A percentile compares a stretch with the other conserved stretches of the same genome.
Conservation (phyloP, 139 green algal species). For the Coelastrella sp. region DNA sequence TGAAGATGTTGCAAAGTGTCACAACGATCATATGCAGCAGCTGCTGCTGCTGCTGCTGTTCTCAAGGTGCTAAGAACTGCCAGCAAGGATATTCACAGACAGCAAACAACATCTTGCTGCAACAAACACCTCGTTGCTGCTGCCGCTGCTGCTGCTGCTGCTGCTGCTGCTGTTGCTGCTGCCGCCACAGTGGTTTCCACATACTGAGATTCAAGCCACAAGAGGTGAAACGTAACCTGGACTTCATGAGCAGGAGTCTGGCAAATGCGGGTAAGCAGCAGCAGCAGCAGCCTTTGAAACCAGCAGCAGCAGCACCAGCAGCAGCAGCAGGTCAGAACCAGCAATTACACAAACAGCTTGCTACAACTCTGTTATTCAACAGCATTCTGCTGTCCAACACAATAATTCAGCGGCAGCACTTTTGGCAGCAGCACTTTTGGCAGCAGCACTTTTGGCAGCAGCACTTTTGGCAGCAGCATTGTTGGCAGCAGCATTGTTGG, state of each 20-base stretch:
- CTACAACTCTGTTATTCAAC: too few species aligned
- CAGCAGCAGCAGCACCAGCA: background rate
- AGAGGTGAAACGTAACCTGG: background rate
- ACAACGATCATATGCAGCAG: background rate
- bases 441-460: background rate
- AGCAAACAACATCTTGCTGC: too few species aligned
- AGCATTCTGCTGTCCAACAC: too few species aligned
- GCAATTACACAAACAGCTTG: too few species aligned
- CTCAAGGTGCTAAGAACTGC: background rate
- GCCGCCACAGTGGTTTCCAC: constrained; percentile 3
- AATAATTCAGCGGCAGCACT: background rate
- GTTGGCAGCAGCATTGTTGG: background rate
- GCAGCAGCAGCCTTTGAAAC: background rate
- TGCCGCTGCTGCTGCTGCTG: constrained; percentile 2
- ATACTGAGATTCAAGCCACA: background rate
- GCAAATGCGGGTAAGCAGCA: background rate
- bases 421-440: background rate
- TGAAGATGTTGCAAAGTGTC: too few species aligned
- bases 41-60: background rate
- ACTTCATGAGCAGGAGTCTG: background rate
- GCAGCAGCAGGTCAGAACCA: background rate
- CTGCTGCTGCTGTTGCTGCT: background rate
- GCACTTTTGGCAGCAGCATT: background rate
- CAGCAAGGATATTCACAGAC: background rate
- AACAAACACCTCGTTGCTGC: background rate